Percentiles rank a stretch among this genome's conserved stretches.
phyloP scores from a whole-genome alignment of 192 early-diverging fungal genomes.

The Powellomyces hirtus region DNA sequence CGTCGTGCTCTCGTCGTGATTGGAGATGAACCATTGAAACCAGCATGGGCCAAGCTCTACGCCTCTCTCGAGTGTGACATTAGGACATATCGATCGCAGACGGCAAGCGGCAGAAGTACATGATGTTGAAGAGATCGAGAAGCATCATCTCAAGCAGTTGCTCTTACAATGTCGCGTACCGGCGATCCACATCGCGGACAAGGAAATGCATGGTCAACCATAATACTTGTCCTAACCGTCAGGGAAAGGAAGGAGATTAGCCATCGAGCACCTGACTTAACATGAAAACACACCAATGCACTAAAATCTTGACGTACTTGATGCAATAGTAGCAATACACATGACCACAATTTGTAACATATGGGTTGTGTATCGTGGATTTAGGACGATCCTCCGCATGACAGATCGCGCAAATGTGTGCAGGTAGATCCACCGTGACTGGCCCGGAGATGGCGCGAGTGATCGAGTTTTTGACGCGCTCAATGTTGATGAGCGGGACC shows the following conservation, averaged over 20 bases:
- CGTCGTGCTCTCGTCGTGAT: no score
- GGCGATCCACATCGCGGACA: constrained; percentile 76
- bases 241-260: no score
- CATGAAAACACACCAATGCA: no score
- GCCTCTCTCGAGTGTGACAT: no score
- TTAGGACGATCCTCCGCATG: constrained; percentile 39
- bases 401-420: constrained; percentile 77
- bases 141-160: no score
- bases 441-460: constrained; percentile 46
- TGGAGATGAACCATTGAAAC: no score
- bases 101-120: no score
- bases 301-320: constrained; percentile 39
- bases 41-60: no score
- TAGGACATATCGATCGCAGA: no score
- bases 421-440: constrained; percentile 55
- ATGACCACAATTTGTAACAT: constrained; percentile 80
- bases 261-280: no score
- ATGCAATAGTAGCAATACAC: constrained; percentile 91
- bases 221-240: constrained; percentile 47
- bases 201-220: constrained; percentile 67
- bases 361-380: constrained; percentile 63
- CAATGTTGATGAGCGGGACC: constrained; percentile 74
- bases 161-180: constrained; percentile 50
- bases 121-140: no score
- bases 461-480: constrained; percentile 52